A percentile compares a stretch with the other conserved stretches of the same genome.
Evolutionary conservation across 2,329 filamentous ascomycete genomes (phyloP).

Genomic region (Grosmannia serpens): DNA sequence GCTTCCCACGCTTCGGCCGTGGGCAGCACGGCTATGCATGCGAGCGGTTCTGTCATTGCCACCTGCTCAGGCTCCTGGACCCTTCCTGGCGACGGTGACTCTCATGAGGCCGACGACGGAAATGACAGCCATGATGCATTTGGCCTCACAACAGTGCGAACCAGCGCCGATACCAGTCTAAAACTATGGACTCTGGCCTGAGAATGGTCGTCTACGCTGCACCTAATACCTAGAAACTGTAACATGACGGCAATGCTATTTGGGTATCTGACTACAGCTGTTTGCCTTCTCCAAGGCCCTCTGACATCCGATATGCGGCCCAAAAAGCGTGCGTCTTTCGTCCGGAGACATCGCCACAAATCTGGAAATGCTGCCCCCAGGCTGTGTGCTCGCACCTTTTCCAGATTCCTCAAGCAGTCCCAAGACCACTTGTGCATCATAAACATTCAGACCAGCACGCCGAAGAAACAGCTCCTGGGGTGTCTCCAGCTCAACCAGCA

Average conservation of each 20-base stretch:
- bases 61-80: conserved; percentile 46
- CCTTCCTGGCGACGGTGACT: not conserved
- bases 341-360: conserved; percentile 45
- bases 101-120: conserved; percentile 11
- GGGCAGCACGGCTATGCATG: conserved; percentile 38
- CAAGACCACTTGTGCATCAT: conserved; percentile 56
- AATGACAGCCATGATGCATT: conserved; percentile 13
- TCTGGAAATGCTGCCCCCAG: conserved; percentile 24
- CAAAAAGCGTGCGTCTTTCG: conserved; percentile 39
- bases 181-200: conserved; percentile 9
- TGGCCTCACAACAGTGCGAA: not conserved
- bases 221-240: not conserved
- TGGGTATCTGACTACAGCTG: not conserved
- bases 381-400: no score
- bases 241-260: not conserved
- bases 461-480: conserved; percentile 58
- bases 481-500: conserved; percentile 45
- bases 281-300: not conserved
- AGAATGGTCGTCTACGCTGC: not conserved
- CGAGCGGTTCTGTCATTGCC: conserved; percentile 42
- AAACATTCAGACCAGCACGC: conserved; percentile 55
- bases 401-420: conserved; percentile 22
- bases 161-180: conserved; percentile 2
- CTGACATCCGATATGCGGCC: conserved; percentile 38
- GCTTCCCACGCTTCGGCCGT: conserved; percentile 34